These are phyloP conservation scores for Leccinellum albellum DNA, from an alignment of 768 basidiomycete genomes.

Conservation along the genomic window DNA sequence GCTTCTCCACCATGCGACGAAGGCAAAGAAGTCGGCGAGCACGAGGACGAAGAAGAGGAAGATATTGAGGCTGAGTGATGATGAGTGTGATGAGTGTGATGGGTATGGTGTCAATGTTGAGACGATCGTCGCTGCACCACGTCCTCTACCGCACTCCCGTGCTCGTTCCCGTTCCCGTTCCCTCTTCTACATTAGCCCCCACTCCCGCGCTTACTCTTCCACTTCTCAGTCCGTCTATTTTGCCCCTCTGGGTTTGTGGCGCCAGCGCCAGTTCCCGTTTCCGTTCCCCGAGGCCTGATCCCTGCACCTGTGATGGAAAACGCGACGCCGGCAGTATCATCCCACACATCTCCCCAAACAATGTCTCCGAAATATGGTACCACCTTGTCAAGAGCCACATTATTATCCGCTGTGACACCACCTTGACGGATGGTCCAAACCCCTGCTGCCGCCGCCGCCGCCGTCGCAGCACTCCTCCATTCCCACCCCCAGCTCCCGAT, in stretches of 20 bases:
- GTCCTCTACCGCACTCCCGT: conserved; percentile 1
- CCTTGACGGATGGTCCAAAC: conserved; percentile 8
- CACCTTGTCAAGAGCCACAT: conserved; percentile 32
- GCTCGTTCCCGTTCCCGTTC: no score
- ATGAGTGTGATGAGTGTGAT: not conserved
- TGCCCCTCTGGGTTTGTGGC: no score
- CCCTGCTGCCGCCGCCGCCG: no score
- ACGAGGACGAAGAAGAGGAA: conserved; percentile 16
- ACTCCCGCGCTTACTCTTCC: conserved; percentile 5
- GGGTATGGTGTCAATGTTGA: not conserved
- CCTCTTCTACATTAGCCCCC: not conserved
- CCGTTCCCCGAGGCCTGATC: no score
- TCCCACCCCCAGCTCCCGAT: conserved; percentile 17
- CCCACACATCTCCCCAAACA: conserved; percentile 27
- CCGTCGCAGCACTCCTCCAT: no score
- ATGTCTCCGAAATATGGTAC: conserved; percentile 22
- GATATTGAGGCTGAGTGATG: conserved; percentile 2
- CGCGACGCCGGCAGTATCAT: conserved; percentile 15
- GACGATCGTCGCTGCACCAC: not conserved
- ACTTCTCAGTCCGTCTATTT: conserved; percentile 13
- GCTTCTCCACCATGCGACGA: conserved; percentile 12
- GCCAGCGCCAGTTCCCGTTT: no score
- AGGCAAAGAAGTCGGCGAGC: not conserved
- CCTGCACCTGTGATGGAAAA: not conserved
- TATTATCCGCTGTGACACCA: conserved; percentile 28